These are phyloP conservation scores for Houttuynia cordata DNA, from an alignment of 164 flowering plant genomes.

Conservation along the genomic window DNA sequence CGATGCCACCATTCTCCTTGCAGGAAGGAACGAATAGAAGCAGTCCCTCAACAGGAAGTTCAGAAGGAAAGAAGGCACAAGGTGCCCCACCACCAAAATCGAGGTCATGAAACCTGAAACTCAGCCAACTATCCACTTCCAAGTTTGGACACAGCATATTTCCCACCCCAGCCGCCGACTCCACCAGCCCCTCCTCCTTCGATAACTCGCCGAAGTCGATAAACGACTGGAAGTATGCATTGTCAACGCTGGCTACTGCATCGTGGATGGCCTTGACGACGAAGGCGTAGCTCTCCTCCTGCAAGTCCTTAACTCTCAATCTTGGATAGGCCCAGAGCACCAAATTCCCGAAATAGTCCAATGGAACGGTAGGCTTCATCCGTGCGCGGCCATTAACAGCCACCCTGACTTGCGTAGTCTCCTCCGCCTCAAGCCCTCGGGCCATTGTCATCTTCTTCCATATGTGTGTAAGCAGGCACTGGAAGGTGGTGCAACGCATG, in stretches of 20 bases:
- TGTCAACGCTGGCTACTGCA: not conserved
- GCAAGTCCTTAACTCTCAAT: not conserved
- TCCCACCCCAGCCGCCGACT: not conserved
- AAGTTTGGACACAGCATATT: too few relatives aligned
- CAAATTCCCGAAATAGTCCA: not conserved
- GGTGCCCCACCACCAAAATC: too few relatives aligned
- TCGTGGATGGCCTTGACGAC: not conserved
- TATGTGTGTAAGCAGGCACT: slow-evolving; percentile 3
- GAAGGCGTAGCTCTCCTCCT: not conserved
- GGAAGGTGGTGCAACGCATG: slow-evolving; percentile 1
- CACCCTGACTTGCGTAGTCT: slow-evolving; percentile 15
- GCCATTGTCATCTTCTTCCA: slow-evolving; percentile 22
- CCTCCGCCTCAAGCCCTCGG: slow-evolving; percentile 5
- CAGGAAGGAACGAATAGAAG: too few relatives aligned
- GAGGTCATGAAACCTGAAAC: too few relatives aligned
- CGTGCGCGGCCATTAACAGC: slow-evolving; percentile 19
- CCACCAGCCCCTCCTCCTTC: not conserved
- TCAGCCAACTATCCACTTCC: too few relatives aligned
- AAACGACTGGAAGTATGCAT: not conserved
- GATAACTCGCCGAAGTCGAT: not conserved
- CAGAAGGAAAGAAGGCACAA: too few relatives aligned
- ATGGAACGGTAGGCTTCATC: slow-evolving; percentile 5
- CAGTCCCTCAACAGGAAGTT: too few relatives aligned
- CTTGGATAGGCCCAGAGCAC: not conserved
- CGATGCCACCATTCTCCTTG: too few relatives aligned